Base-by-base conservation (phyloP, 179 eudicot species). In the Corrigiola litoralis region DNA sequence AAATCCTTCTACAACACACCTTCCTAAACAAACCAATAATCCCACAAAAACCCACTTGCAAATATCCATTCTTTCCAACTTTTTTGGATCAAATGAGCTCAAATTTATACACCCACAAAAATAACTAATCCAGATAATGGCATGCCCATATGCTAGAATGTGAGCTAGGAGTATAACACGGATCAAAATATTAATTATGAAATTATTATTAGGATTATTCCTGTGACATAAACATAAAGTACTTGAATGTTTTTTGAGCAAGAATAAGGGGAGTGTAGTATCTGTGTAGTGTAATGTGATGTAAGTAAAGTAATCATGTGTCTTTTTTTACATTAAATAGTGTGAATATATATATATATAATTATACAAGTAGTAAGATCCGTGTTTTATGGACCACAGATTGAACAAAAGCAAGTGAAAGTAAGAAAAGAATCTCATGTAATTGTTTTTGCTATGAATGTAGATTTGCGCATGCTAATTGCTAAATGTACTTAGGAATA, bases 41-140 rank as follows among this genome's bases (percentile, higher is more conserved):
- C 74, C 82, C 75, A 78, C 47, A 65, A 73, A 69, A 32, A 21
- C 75, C 81, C 77, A 72, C 61, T 29, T 66, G 54, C 64, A 64
- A 64, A 77, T 63, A 59, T 66, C 60, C 71, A 69, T 58, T 25
- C 33, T 69, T 69, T 58, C 23, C 16, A 24, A 49, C 29, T 49
- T 48, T 16, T 41, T 25, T 41, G 29, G 42, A 58, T 27, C 14
- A 50, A 38, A 49, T 18, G 27, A 40, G 23, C 20, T 69, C 9
- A 46, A 44, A 34, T 36, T 20, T 49, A 21, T 47, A 49, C 38
- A 50, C 60, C 59, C 59, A 49, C 9, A 50, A 58, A 37, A 58
- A 60, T 6, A 37, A 1, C 14, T 8, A 1, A 23, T 17, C 7
- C 5, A 37, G 23, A 67, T 8, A 24, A 16, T 67, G 25, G 14